Evolutionary conservation across 2,329 filamentous ascomycete species (phyloP), one percentile per base, ranked within the genome.

Genomic region (Parastagonospora avenae): DNA sequence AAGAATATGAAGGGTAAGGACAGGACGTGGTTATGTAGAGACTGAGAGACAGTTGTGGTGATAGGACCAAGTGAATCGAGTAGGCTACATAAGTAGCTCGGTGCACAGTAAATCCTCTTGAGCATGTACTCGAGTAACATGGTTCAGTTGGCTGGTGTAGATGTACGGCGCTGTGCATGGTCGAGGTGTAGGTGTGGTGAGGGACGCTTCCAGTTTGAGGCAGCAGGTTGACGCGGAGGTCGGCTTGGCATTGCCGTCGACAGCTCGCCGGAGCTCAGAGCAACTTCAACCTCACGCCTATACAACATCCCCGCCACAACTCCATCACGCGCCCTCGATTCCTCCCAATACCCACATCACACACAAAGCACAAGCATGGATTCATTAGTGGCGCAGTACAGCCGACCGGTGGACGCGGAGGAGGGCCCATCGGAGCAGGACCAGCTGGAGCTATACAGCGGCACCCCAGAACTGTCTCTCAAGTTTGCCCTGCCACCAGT

Each of bases 401-500:
- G 89, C 79, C 87, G 88, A 67, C 86, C 92, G 68, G 82, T 87
- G 54, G 86, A 86, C 76, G 82, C 88, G 73, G 83, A 89, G 67
- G 90, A 95, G 77, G 83, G 84, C 67, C 85, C 87, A 71, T 80
- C 83, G 46, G 84, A 92, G 71, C 86, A 91, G 64, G 83, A 91
- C 70, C 83, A 90, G 74, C 88, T 92, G 69, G 79, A 88, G 66
- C 81, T 90, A 71, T 63, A 63, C 57, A 86, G 91, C 70, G 82
- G 85, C 65, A 80, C 85, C 61, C 88, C 91, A 69, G 86, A 87
- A 65, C 82, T 96, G 65, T 93, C 91, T 46, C 85, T 96, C 74
- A 95, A 92, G 78, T 99, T 99, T 78, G 90, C 91, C 67, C 88
- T 99, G 77, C 94, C 94, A 50, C 93, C 94, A 46, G 85, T 97